Evolutionary conservation across 176 grass and related monocot species (phyloP), one percentile per base, ranked within the genome.

Genomic region (Carex kokanica): DNA sequence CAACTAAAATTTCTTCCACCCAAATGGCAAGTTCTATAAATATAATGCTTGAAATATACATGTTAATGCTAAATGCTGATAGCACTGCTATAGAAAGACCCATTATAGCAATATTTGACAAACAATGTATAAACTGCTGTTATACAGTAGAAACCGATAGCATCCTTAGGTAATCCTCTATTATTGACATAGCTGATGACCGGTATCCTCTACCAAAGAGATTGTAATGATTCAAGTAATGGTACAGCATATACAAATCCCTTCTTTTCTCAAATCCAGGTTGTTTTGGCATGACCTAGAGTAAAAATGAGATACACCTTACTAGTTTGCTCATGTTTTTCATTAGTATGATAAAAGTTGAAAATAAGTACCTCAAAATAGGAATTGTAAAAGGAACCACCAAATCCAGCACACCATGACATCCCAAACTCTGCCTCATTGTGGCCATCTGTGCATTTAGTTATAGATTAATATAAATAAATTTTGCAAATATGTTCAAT

Each of bases 381-480:
- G 12, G 96, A 90, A 74, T 82, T 86, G 79, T 98, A 95, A 85
- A 98, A 98, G 20, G 84, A 84, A 60, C 89, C 91, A 13, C 93
- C 68, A n/a, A 95, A 95, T 85, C 96, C 93, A 89, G 96, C 96
- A 73, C 96, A 95, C 93, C 96, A 99, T 54, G 96, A 99, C 96
- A 99, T 98, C 59, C 96, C 89, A 89, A 98, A 99, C 67, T 99
- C 91, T 78, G 91, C 93, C 85, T 98, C 96, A 32, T 91, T 92
- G 69, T 98, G 91, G 23, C 93, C 96, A 92, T 98, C 96, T 95
- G 79, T 23, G 43, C 3, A 82, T 54, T 63, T 85, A 58, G 24
- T 78, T 43, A 13, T 25, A 83, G 13, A 41, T 23, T 17, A 13
- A 56, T 6, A 61, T 61, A 60, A 84, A 60, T 73, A 84, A 40